Evolutionary conservation across 1,284 basidiomycete species (phyloP).

Genomic region (Tylopilus orsonianus): DNA sequence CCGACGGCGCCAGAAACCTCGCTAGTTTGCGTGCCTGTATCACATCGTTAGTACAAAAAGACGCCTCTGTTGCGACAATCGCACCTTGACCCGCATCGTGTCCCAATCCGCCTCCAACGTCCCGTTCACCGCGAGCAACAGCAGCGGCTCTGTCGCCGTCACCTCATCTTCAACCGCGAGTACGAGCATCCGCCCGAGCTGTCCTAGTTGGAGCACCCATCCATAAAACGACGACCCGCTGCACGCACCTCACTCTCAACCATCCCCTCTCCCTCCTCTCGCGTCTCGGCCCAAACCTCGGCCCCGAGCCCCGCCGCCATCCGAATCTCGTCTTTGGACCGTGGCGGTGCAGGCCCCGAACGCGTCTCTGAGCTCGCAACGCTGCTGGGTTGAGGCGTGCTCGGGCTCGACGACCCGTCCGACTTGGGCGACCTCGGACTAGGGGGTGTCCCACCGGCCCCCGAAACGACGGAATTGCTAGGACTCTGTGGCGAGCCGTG

Average conservation of each 20-base stretch:
- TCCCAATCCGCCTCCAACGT: conserved; percentile 61
- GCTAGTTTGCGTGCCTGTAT: conserved; percentile 55
- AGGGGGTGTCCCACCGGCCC: conserved; percentile 6
- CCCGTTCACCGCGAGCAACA: conserved; percentile 69
- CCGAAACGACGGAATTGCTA: conserved; percentile 10
- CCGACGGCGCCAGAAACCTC: conserved; percentile 41
- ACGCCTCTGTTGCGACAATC: too few relatives aligned
- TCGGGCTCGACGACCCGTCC: conserved; percentile 6
- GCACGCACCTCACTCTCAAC: conserved; percentile 66
- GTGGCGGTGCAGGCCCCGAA: conserved; percentile 30
- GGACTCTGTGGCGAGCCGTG: conserved; percentile 13
- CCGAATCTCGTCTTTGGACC: conserved; percentile 69
- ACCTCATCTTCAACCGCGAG: conserved; percentile 52
- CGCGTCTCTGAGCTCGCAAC: conserved; percentile 11
- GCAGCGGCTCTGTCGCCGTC: conserved; percentile 44
- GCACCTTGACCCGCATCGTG: conserved; percentile 59
- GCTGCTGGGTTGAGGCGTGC: conserved; percentile 29
- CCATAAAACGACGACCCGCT: not conserved
- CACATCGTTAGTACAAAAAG: conserved; percentile 10
- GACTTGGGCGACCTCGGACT: conserved; percentile 21
- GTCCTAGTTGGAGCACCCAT: conserved; percentile 3
- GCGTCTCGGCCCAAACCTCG: conserved; percentile 74
- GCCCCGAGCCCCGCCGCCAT: conserved; percentile 67
- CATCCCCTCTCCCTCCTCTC: conserved; percentile 51
- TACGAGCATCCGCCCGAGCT: conserved; percentile 72